Percentiles rank a stretch among this genome's conserved stretches.
Conservation (phyloP, 2,329 filamentous ascomycete genomes). For the Monosporascus sp. region DNA sequence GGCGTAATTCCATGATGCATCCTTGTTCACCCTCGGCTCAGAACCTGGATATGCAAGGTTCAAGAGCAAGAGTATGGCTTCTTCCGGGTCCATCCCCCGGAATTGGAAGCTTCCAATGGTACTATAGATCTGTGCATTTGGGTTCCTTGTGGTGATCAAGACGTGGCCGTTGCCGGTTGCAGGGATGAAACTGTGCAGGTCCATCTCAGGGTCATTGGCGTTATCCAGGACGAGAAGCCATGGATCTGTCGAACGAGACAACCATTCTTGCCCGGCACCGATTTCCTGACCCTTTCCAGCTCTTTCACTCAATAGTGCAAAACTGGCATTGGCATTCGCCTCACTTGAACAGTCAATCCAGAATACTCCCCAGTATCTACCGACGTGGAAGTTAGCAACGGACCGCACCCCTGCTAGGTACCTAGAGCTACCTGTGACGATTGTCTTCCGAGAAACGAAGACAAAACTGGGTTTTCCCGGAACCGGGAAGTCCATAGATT, state of each 20-base stretch:
- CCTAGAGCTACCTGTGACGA: conserved; percentile 2
- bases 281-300: conserved; percentile 6
- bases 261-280: conserved; percentile 6
- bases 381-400: neutral
- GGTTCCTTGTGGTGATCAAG: conserved; percentile 7
- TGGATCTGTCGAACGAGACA: conserved; percentile 4
- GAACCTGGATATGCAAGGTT: conserved; percentile 5
- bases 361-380: conserved; percentile 8
- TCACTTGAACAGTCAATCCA: conserved; percentile 10
- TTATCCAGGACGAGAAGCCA: conserved; percentile 10
- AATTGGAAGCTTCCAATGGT: conserved; percentile 6
- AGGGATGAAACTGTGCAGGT: conserved; percentile 6
- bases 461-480: conserved; percentile 8
- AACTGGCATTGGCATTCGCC: conserved; percentile 5
- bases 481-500: conserved; percentile 6
- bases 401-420: neutral
- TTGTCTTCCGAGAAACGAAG: conserved; percentile 4
- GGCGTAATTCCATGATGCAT: conserved; percentile 2
- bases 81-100: conserved; percentile 9
- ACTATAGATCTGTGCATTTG: conserved; percentile 6
- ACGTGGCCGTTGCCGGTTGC: conserved; percentile 4
- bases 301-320: conserved; percentile 1
- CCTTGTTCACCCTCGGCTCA: neutral
- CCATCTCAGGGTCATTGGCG: conserved; percentile 7
- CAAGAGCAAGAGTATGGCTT: conserved; percentile 7